Percentiles rank a stretch among this genome's conserved stretches.
Conservation (phyloP, 805 yeast species). For the Spathaspora sp. region DNA sequence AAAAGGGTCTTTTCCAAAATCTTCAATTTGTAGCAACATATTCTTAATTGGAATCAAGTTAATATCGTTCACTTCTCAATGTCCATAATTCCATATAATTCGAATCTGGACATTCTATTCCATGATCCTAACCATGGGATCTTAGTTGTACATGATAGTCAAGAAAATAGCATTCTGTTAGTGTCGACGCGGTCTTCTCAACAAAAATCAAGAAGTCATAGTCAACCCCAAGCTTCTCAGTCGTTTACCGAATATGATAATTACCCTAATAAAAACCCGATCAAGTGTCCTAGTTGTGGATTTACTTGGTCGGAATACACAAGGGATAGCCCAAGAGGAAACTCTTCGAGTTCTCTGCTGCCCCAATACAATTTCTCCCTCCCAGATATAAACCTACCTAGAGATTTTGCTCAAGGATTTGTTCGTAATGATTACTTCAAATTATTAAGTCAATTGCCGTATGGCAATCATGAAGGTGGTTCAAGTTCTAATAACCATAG, state of each 20-base stretch:
- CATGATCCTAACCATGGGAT: constrained; percentile 34
- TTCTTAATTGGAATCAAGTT: no score
- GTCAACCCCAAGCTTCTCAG: background rate
- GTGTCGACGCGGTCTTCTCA: constrained; percentile 11
- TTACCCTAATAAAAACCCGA: background rate
- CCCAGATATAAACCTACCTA: constrained; percentile 1
- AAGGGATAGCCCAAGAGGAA: background rate
- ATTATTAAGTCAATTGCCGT: constrained; percentile 25
- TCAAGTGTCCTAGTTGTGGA: constrained; percentile 30
- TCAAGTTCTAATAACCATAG: background rate
- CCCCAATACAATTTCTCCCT: background rate
- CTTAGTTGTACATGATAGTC: constrained; percentile 31
- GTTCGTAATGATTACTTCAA: constrained; percentile 37
- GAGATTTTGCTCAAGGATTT: constrained; percentile 14
- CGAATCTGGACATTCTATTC: constrained; percentile 26
- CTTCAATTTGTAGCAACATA: no score
- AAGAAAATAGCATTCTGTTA: constrained; percentile 25
- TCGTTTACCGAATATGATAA: background rate
- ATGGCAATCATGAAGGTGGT: background rate
- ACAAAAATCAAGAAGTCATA: background rate
- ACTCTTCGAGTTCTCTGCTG: background rate
- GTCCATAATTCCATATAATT: constrained; percentile 38
- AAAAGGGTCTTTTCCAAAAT: background rate
- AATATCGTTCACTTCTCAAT: constrained; percentile 10
- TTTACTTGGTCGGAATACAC: constrained; percentile 19